A percentile compares a stretch with the other conserved stretches of the same genome.
phyloP scores from a whole-genome alignment of 139 green algal genomes.

The Limnomonas spitsbergensis region DNA sequence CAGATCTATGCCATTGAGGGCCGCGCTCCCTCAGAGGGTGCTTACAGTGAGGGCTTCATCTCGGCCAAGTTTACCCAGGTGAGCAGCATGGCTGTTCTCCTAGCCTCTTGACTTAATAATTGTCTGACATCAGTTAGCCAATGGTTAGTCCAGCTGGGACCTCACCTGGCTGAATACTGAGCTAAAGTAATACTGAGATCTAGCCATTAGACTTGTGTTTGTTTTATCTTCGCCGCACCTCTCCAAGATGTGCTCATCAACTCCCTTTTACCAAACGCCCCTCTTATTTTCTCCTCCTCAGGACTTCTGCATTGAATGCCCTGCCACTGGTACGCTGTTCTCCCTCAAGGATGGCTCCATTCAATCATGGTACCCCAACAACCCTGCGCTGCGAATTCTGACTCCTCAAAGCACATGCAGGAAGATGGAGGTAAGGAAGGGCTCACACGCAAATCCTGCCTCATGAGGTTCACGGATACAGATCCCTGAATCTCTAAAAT shows the following conservation, averaged over 20 bases:
- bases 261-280: no score
- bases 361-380: slow-evolving; percentile 89
- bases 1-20: slow-evolving; percentile 88
- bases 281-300: slow-evolving; percentile 26
- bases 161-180: no score
- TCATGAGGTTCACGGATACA: no score
- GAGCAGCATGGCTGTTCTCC: background rate
- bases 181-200: no score
- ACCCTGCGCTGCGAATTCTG: slow-evolving; percentile 77
- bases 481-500: no score
- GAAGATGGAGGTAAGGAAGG: slow-evolving; percentile 40
- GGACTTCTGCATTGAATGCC: slow-evolving; percentile 90
- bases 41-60: slow-evolving; percentile 94
- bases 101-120: no score
- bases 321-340: slow-evolving; percentile 82
- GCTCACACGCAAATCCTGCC: no score
- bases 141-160: no score
- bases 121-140: no score
- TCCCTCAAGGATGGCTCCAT: slow-evolving; percentile 89
- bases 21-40: slow-evolving; percentile 91
- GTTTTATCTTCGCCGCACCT: no score
- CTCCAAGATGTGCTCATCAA: no score
- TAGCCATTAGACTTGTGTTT: no score
- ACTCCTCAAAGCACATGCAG: slow-evolving; percentile 72
- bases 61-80: slow-evolving; percentile 91